Conservation (phyloP, 2,329 filamentous ascomycete genomes). For the Pezicula carpinea region DNA sequence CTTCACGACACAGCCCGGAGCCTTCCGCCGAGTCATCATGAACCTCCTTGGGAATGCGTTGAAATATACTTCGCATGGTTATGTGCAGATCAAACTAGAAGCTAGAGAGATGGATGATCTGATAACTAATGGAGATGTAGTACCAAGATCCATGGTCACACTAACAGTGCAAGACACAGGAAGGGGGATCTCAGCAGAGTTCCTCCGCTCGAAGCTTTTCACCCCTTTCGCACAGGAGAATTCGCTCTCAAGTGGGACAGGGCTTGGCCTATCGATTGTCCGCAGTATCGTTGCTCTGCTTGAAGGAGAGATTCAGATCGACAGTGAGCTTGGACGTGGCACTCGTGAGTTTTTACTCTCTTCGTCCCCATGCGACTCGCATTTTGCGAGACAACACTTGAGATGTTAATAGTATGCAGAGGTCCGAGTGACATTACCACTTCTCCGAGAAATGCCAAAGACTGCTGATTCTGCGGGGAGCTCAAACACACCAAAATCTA, state of each 20-base stretch:
- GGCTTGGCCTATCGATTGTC: slow-evolving; percentile 62
- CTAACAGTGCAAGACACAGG: slow-evolving; percentile 75
- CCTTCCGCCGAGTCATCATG: slow-evolving; percentile 49
- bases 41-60: slow-evolving; percentile 60
- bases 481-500: slow-evolving; percentile 14
- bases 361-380: neutral
- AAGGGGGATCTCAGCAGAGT: slow-evolving; percentile 62
- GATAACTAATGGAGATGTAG: slow-evolving; percentile 8
- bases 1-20: slow-evolving; percentile 50
- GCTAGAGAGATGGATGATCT: slow-evolving; percentile 23
- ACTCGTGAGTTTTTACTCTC: slow-evolving; percentile 39
- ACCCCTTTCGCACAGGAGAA: slow-evolving; percentile 63
- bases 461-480: slow-evolving; percentile 9
- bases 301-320: slow-evolving; percentile 55
- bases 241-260: slow-evolving; percentile 55
- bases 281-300: slow-evolving; percentile 55
- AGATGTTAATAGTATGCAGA: slow-evolving; percentile 17
- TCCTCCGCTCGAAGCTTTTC: slow-evolving; percentile 55
- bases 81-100: slow-evolving; percentile 37
- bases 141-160: slow-evolving; percentile 32
- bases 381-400: neutral
- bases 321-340: slow-evolving; percentile 48
- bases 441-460: slow-evolving; percentile 25
- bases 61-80: slow-evolving; percentile 55
- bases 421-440: slow-evolving; percentile 26